Base-by-base conservation (phyloP, 805 yeast species). In the Zygosaccharomyces bisporus region DNA sequence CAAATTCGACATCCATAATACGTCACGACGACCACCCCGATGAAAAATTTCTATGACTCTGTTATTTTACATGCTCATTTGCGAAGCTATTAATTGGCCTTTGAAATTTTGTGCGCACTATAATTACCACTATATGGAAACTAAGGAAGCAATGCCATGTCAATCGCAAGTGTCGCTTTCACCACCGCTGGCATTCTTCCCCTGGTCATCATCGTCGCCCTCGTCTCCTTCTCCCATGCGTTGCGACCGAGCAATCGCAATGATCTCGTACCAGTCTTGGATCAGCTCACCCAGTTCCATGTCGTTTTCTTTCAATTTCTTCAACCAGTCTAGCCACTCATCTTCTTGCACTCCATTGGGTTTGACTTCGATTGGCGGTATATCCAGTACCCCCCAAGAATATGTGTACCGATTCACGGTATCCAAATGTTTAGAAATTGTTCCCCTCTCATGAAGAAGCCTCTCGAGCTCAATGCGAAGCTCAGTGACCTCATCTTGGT, bases 251-350 rank as follows among this genome's bases (percentile, higher is more conserved):
- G 40, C 23, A 16, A 37, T 37, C 18, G 27, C 41, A 8, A 47
- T 52, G 27, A 52, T 54, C 21, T 52, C 54, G 29, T 48, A 45
- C 54, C 54, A 53, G 39, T 53, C 55, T 40, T 42, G 45, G 31
- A 53, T 44, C 18, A 50, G 50, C 29, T 53, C 55, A 27, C 41
- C 42, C 16, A 53, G 31, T 8, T 46, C 47, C 17, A 13, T 8
- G n/a, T 21, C 45, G 13, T 34, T 34, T 29, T 10, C 33, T 4
- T 29, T 30, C 25, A 39, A n/a, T 8, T 19, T 23, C 8, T 39
- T 24, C n/a, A 27, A 20, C 24, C 34, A 27, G 23, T 34, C 29
- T 16, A 37, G 19, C 34, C 24, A 29, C n/a, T 39, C 39, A n/a
- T 29, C 20, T 16, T 25, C 41, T 8, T 31, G 32, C 7, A 33